Conservation (phyloP, 768 basidiomycete genomes). For the Pulveroboletus ravenelii region DNA sequence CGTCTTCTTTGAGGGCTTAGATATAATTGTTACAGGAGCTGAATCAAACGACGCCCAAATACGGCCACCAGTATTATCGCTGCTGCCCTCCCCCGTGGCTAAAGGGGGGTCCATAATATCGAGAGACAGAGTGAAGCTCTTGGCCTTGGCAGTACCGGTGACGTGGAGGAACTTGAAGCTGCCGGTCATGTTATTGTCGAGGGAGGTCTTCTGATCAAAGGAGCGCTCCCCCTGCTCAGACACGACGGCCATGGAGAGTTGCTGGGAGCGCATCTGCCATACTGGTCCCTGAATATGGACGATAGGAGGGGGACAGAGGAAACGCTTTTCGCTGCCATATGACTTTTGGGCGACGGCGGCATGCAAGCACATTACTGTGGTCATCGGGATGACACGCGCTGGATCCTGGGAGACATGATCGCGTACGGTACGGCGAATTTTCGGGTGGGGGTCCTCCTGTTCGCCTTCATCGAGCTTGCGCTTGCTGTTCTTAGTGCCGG, state of each 20-base stretch:
- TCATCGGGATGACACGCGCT: slow-evolving; percentile 77
- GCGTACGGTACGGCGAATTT: slow-evolving; percentile 81
- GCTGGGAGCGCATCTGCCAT: slow-evolving; percentile 77
- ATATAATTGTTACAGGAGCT: slow-evolving; percentile 89
- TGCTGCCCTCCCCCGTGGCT: slow-evolving; percentile 35
- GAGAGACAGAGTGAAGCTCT: slow-evolving; percentile 82
- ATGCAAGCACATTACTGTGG: slow-evolving; percentile 84
- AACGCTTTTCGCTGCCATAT: slow-evolving; percentile 92
- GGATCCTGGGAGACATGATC: slow-evolving; percentile 78
- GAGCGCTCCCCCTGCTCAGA: slow-evolving; percentile 79
- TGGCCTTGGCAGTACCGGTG: slow-evolving; percentile 82
- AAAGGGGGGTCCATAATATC: slow-evolving; percentile 77
- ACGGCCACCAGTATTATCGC: slow-evolving; percentile 47
- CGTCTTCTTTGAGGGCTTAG: slow-evolving; percentile 96
- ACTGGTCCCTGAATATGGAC: slow-evolving; percentile 89
- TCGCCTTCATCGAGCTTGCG: slow-evolving; percentile 68
- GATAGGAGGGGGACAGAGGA: slow-evolving; percentile 89
- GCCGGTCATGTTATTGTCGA: slow-evolving; percentile 80
- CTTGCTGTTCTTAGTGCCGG: slow-evolving; percentile 49
- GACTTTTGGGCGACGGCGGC: slow-evolving; percentile 95
- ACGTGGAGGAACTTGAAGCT: slow-evolving; percentile 93
- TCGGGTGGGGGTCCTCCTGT: slow-evolving; percentile 60
- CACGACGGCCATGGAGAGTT: slow-evolving; percentile 81
- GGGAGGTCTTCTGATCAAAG: slow-evolving; percentile 76
- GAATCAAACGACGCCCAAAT: slow-evolving; percentile 92